Percentiles rank a stretch among this genome's conserved stretches.
These are phyloP conservation scores for Singerocomus inundabilis DNA, from an alignment of 1,284 basidiomycete genomes.

Conservation along the genomic window DNA sequence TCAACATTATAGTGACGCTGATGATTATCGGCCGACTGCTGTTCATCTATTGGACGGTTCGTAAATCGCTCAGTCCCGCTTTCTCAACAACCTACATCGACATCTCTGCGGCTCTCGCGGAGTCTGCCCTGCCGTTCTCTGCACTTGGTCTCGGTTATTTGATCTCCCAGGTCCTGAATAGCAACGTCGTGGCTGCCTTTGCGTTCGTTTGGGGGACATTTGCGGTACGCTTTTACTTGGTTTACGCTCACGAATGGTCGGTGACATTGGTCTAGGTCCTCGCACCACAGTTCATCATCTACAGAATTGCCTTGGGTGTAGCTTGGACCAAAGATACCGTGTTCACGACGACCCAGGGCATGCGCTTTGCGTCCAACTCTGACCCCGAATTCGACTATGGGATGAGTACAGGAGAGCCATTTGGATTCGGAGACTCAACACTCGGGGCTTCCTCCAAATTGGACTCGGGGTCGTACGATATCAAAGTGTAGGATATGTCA, in stretches of 20 bases:
- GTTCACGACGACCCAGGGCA: not conserved
- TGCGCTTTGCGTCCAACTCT: conserved; percentile 1
- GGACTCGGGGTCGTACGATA: too few relatives aligned
- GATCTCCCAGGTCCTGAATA: not conserved
- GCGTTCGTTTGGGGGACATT: conserved; percentile 2
- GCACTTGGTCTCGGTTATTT: conserved; percentile 1
- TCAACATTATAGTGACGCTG: conserved; percentile 2
- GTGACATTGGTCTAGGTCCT: not conserved
- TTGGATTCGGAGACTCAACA: not conserved
- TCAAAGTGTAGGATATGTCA: too few relatives aligned
- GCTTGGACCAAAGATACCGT: conserved; percentile 3
- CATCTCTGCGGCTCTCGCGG: conserved; percentile 2
- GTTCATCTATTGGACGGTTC: not conserved
- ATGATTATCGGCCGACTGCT: conserved; percentile 2
- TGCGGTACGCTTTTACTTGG: not conserved
- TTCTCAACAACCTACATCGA: conserved; percentile 3
- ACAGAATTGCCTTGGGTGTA: conserved; percentile 2
- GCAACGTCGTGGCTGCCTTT: conserved; percentile 1
- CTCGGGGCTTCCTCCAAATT: not conserved
- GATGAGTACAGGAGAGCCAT: not conserved
- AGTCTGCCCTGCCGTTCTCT: conserved; percentile 6
- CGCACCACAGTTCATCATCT: conserved; percentile 8
- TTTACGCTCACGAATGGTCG: too few relatives aligned
- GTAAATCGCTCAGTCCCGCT: not conserved
- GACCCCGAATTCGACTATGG: not conserved